Evolutionary conservation across 352 stramenopile species (phyloP).

Genomic region (Phytophthora nicotianae): DNA sequence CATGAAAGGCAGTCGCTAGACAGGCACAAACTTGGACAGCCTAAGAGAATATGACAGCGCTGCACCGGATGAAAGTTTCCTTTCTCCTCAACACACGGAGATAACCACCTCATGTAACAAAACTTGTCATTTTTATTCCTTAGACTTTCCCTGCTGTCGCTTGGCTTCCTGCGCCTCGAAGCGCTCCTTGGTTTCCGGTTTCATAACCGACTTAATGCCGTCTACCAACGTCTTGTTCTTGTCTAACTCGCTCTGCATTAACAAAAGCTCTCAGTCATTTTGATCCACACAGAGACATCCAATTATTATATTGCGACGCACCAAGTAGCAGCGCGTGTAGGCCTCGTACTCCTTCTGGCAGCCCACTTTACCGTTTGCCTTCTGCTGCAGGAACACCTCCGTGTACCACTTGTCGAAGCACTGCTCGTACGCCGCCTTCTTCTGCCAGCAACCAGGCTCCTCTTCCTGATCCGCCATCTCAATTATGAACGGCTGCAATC

Average conservation of each 20-base stretch:
- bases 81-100: background rate
- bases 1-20: background rate
- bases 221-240: slow-evolving; percentile 66
- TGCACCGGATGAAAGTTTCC: background rate
- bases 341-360: slow-evolving; percentile 84
- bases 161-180: slow-evolving; percentile 47
- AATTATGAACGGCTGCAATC: slow-evolving; percentile 15
- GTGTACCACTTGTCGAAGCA: slow-evolving; percentile 91
- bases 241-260: slow-evolving; percentile 57
- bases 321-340: slow-evolving; percentile 77
- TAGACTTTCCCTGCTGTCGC: slow-evolving; percentile 22
- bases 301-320: slow-evolving; percentile 21
- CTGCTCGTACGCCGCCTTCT: slow-evolving; percentile 78
- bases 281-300: background rate
- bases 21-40: background rate
- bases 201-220: slow-evolving; percentile 73
- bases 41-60: background rate
- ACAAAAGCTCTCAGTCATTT: slow-evolving; percentile 5
- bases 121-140: slow-evolving; percentile 6
- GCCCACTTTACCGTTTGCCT: slow-evolving; percentile 68
- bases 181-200: slow-evolving; percentile 55
- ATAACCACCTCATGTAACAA: background rate
- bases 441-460: slow-evolving; percentile 68
- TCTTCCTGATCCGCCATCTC: slow-evolving; percentile 37
- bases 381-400: slow-evolving; percentile 83